Evolutionary conservation across 2,329 filamentous ascomycete species (phyloP).

Genomic region (Fusarium sp.): DNA sequence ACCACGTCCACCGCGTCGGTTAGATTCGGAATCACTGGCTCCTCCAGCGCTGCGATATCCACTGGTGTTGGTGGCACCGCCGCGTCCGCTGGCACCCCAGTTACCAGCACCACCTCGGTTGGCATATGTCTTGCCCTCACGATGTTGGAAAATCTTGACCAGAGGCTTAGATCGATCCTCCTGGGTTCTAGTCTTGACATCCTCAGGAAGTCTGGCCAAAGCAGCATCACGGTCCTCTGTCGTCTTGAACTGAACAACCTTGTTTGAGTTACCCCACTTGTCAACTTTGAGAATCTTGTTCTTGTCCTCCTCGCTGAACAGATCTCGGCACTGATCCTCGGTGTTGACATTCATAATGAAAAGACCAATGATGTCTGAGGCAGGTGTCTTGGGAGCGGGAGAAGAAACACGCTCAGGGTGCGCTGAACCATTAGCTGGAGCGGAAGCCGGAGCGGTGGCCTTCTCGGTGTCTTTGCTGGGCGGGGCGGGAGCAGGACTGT

Average conservation of each 20-base stretch:
- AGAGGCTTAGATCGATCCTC: conserved; percentile 81
- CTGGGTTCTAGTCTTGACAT: conserved; percentile 75
- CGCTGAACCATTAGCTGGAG: conserved; percentile 61
- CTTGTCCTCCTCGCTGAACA: conserved; percentile 85
- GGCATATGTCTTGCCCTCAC: conserved; percentile 62
- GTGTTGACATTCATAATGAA: conserved; percentile 89
- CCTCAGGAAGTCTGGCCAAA: conserved; percentile 75
- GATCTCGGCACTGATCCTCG: conserved; percentile 81
- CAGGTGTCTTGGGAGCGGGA: conserved; percentile 65
- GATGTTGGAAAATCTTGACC: conserved; percentile 83
- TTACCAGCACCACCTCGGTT: conserved; percentile 71
- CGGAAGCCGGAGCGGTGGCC: conserved; percentile 51
- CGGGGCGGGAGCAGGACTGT: conserved; percentile 51
- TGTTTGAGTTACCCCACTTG: conserved; percentile 81
- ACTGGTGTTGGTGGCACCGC: conserved; percentile 65
- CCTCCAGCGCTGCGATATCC: conserved; percentile 87
- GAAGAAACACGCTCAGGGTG: conserved; percentile 64
- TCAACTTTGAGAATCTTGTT: conserved; percentile 81
- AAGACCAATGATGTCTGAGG: conserved; percentile 79
- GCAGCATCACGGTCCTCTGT: conserved; percentile 82
- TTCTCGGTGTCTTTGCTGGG: conserved; percentile 65
- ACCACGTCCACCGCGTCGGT: conserved; percentile 63
- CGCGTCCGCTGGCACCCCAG: conserved; percentile 72
- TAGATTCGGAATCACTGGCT: conserved; percentile 73
- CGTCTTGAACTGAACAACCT: conserved; percentile 85